Evolutionary conservation across 2,329 filamentous ascomycete genomes (phyloP).

Genomic region (Trichoderma hamatum): DNA sequence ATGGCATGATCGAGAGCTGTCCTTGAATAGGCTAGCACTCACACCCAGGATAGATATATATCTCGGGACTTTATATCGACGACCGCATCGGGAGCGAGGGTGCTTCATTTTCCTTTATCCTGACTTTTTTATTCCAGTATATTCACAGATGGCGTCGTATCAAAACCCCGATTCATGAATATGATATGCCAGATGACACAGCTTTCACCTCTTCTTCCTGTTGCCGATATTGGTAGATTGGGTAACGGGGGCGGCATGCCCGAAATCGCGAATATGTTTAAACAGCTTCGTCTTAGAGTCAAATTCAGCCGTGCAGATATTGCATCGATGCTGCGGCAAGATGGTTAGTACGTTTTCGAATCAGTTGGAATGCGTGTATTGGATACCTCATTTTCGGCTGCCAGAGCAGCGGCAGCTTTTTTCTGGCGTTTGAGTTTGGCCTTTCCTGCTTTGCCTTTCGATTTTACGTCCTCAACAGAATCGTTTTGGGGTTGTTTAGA

Average conservation of each 20-base stretch:
- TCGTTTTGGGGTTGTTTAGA: conserved; percentile 31
- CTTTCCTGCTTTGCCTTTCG: conserved; percentile 52
- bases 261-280: conserved; percentile 67
- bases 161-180: not conserved
- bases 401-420: conserved; percentile 47
- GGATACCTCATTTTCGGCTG: conserved; percentile 41
- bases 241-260: conserved; percentile 61
- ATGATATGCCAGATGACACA: not conserved
- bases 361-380: not conserved
- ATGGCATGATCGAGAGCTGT: not conserved
- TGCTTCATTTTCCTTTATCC: not conserved
- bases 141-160: not conserved
- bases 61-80: not conserved
- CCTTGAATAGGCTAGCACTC: not conserved
- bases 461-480: conserved; percentile 33
- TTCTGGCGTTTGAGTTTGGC: conserved; percentile 56
- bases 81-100: not conserved
- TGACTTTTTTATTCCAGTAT: not conserved
- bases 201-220: conserved; percentile 41
- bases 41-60: not conserved
- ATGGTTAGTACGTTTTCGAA: conserved; percentile 28
- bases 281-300: conserved; percentile 72
- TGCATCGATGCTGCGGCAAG: conserved; percentile 44
- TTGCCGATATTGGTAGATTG: conserved; percentile 26
- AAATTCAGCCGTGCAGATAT: conserved; percentile 51